Evolutionary conservation across 306 rosid genomes (phyloP).

Genomic region (Gleditsia sinensis): DNA sequence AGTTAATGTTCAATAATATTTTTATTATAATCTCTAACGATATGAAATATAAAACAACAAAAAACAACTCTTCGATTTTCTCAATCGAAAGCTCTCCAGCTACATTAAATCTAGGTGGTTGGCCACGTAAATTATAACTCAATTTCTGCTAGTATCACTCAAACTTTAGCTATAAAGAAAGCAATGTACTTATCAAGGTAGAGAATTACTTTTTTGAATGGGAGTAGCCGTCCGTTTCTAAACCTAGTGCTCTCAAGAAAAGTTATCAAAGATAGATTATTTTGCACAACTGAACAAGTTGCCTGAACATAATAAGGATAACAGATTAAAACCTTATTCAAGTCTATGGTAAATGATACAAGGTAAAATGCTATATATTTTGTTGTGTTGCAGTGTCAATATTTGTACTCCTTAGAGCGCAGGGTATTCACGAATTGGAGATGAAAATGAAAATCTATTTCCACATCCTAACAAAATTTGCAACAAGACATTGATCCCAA

Average conservation of each 20-base stretch:
- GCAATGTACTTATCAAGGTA: neutral
- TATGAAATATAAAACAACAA: too few species aligned
- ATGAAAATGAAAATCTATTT: neutral
- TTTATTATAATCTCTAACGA: too few species aligned
- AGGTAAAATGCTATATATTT: constrained; percentile 38
- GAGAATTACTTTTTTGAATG: constrained; percentile 59
- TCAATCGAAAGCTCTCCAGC: neutral
- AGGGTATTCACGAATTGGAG: too few species aligned
- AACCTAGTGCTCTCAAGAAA: constrained; percentile 72
- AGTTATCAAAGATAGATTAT: constrained; percentile 55
- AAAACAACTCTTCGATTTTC: too few species aligned
- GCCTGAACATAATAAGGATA: constrained; percentile 40
- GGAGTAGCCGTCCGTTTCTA: constrained; percentile 55
- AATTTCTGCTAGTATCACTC: neutral
- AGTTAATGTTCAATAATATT: too few species aligned
- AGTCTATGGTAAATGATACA: neutral
- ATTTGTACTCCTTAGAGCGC: too few species aligned
- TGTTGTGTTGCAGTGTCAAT: too few species aligned
- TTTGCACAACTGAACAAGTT: constrained; percentile 47
- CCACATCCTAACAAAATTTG: too few species aligned
- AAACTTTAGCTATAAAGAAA: neutral
- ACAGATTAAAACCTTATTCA: constrained; percentile 7
- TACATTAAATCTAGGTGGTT: neutral
- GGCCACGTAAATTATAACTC: neutral
- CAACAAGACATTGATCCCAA: too few species aligned